Percentiles rank a stretch among this genome's conserved stretches.
These are phyloP conservation scores for Cicer judaicum DNA, from an alignment of 306 rosid species.

Conservation along the genomic window DNA sequence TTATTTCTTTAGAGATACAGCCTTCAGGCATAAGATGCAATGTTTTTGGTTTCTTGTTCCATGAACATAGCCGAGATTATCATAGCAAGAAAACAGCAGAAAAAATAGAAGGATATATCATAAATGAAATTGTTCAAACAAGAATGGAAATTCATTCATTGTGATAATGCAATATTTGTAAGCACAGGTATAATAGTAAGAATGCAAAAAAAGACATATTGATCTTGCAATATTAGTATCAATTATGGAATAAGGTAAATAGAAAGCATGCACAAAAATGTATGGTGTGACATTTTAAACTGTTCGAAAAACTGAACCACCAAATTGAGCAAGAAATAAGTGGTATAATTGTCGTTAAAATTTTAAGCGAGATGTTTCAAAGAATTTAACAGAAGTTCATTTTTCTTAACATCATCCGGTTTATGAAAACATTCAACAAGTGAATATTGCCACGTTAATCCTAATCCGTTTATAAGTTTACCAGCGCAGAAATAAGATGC, in stretches of 20 bases:
- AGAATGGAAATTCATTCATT: neutral
- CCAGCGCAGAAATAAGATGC: neutral
- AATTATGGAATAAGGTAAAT: no score
- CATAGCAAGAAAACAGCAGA: neutral
- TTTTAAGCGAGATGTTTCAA: neutral
- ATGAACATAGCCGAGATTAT: conserved; percentile 1
- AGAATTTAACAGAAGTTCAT: conserved; percentile 21
- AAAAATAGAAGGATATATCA: conserved; percentile 4
- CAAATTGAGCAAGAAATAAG: conserved; percentile 6
- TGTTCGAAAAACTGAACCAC: neutral
- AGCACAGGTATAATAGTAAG: neutral
- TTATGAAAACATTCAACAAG: conserved; percentile 4
- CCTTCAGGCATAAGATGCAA: neutral
- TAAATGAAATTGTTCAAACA: neutral
- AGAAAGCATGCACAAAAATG: neutral
- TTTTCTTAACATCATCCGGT: neutral
- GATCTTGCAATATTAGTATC: no score
- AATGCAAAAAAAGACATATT: neutral
- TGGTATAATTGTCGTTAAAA: neutral
- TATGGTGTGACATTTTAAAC: conserved; percentile 6
- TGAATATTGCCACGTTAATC: neutral
- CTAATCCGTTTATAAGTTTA: neutral
- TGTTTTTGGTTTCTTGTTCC: neutral
- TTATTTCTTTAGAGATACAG: neutral
- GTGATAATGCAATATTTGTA: neutral